A percentile compares a stretch with the other conserved stretches of the same genome.
These are phyloP conservation scores for Pseudonitzschia pungens DNA, from an alignment of 108 stramenopile genomes.

Conservation along the genomic window DNA sequence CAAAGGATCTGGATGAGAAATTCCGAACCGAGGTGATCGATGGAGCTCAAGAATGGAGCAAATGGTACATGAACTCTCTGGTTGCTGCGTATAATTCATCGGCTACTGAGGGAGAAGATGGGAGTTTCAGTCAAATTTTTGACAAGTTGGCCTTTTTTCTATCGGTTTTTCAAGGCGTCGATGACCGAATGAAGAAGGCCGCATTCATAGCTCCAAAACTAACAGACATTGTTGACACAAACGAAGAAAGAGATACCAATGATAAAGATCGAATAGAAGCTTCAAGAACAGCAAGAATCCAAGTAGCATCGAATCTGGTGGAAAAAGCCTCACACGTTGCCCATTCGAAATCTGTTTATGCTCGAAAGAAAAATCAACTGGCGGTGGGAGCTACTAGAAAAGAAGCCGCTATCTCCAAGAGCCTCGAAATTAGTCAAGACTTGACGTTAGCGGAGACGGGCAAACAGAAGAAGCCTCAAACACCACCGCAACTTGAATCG, in stretches of 20 bases:
- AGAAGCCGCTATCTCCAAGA: background rate
- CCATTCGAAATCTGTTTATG: background rate
- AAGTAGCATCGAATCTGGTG: conserved; percentile 62
- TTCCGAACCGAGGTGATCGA: conserved; percentile 52
- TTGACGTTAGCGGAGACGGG: background rate
- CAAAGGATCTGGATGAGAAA: conserved; percentile 24
- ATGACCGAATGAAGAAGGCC: conserved; percentile 56
- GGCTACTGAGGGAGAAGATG: conserved; percentile 23
- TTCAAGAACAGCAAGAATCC: conserved; percentile 38
- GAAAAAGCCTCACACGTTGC: conserved; percentile 55
- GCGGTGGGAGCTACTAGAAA: background rate
- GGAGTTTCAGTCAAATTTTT: conserved; percentile 50
- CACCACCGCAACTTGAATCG: conserved; percentile 6
- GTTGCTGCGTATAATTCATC: conserved; percentile 41
- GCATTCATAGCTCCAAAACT: conserved; percentile 47
- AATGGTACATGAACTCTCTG: conserved; percentile 66
- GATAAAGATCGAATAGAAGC: conserved; percentile 5
- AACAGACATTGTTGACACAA: conserved; percentile 32
- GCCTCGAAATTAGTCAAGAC: conserved; percentile 16
- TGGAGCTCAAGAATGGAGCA: conserved; percentile 58
- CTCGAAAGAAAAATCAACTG: background rate
- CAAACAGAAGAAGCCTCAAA: background rate
- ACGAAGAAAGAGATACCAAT: conserved; percentile 4
- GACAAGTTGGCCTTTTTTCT: conserved; percentile 67
- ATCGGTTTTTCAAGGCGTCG: conserved; percentile 45